Evolutionary conservation across 179 eudicot genomes (phyloP), one percentile per base, ranked within the genome.

Genomic region (Silene vulgaris): DNA sequence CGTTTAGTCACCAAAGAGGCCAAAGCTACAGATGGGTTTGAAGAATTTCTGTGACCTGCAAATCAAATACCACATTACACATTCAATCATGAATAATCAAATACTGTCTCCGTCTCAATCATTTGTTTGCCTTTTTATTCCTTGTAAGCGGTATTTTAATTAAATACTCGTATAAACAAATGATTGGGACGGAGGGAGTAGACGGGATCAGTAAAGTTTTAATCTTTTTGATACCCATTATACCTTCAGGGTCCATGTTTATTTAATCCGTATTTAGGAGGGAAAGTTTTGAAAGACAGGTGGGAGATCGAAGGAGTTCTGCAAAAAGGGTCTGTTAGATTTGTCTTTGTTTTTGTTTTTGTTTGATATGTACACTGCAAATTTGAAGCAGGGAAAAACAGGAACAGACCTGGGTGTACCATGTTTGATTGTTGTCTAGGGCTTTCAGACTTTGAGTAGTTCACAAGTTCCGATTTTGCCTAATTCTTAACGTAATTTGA

Each of bases 21-120:
- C 76, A 94, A 83, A 82, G 88, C 79, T 16, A 84, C 87, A 52
- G 98, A 90, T 54, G 98, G 98, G 83, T 80, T 91, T 43, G 96
- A 57, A 75, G 86, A 26, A 74, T 73, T 81, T 77, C 90, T 80
- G 67, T 86, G 90, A 86, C 90, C 97, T 92, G 72, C 64, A 78
- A 77, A 43, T 17, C 11, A 19, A 69, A 80, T 1, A 75, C 69
- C 75, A 64, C 65, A 37, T 13, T 69, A 52, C 63, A 61, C 14
- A 77, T 30, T 12, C 35, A 52, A 3, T 32, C 16, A 32, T 4
- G 26, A 23, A 23, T 23, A 23, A 23, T 23, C 26, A 23, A 23
- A 23, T 23, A 23, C 26, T 23, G 19, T 3, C 2, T 59, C 21
- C 8, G 59, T 59, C 5, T 23, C 3, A 21, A 37, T 37, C 1